Evolutionary conservation across 2,329 filamentous ascomycete species (phyloP), one percentile per base, ranked within the genome.

Genomic region (Alternaria sp.): DNA sequence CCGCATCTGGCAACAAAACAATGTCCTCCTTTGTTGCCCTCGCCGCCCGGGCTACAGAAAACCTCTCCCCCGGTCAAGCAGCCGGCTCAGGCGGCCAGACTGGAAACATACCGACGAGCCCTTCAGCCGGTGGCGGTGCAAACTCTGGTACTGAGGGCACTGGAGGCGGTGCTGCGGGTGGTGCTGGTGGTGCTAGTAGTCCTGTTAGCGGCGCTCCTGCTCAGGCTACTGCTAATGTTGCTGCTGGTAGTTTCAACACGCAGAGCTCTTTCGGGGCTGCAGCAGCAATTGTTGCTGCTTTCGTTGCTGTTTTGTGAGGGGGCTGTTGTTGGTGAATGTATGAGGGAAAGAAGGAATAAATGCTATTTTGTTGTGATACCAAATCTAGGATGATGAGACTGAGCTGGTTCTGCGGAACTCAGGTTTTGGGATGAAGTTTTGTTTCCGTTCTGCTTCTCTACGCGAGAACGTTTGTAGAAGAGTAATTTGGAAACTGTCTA

Each of bases 61-160:
- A 79, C 67, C 69, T 82, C 42, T 75, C 73, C 49, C 80, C 81
- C 5, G 76, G 78, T 8, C 72, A 78, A 39, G 60, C 60, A 17
- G 44, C 69, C 50, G 70, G 69, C 39, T 70, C 67, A 2, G 60
- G 63, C 29, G 46, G 58, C 33, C 34, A 40, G 0, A 14, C 46
- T 26, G 63, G 61, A 28, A 59, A 57, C 48, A 51, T 55, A 24
- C 50, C 67, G 29, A 51, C 51, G 40, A 54, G 51, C 2, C 54
- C 59, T 4, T 48, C 60, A 11, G 40, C 51, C n/a, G 53, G 51
- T 4, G 40, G 48, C 23, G 57, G 57, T 26, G 54, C 63, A 9
- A 49, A 60, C 31, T 41, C 56, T 34, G 58, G 67, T 21, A 56
- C 64, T 2, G 46, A 34, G 5, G 51, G 56, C 21, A 33, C 23